Evolutionary conservation across 352 stramenopile species (phyloP), one percentile per base, ranked within the genome.

Genomic region (Globisporangium alternatum): DNA sequence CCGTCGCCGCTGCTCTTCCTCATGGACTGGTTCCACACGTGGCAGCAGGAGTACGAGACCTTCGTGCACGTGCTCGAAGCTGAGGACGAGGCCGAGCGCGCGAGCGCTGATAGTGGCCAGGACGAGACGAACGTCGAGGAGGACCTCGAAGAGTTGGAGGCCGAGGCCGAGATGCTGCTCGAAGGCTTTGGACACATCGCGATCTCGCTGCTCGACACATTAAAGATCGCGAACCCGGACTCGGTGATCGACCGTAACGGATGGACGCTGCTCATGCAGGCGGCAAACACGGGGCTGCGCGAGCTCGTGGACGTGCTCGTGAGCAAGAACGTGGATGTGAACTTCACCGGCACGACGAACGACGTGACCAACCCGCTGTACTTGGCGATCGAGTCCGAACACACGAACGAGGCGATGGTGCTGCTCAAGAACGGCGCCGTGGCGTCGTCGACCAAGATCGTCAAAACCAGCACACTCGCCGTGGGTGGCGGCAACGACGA

Each of bases 201-300:
- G 22, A 70, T 72, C 39, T 71, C 68, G 43, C 66, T 95, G 43
- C 61, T 91, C 21, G 77, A 90, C 44, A 47, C 62, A 44, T 58
- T 89, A 39, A 66, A 59, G 28, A 57, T 82, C 35, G 62, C 72
- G 10, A 70, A 76, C 49, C 68, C 69, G 1, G 77, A 90, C 68
- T 60, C 58, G 28, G 74, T 91, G 17, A 62, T 91, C 39, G 86
- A 93, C 69, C 77, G 81, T 30, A 73, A 91, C 51, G 86, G 86
- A 3, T 95, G 86, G 86, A 93, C 86, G 58, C 70, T 95, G 56
- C 71, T 95, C 49, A 95, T 95, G 84, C 86, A 95, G 67, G 83
- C 86, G 5, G 81, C 82, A 19, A 95, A 93, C 73, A 88, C 72
- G 21, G 84, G 83, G 1, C 74, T 95, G 9, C 69, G 64, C 28